phyloP scores from a whole-genome alignment of 2,329 filamentous ascomycete species.

The Trichophyton simii region DNA sequence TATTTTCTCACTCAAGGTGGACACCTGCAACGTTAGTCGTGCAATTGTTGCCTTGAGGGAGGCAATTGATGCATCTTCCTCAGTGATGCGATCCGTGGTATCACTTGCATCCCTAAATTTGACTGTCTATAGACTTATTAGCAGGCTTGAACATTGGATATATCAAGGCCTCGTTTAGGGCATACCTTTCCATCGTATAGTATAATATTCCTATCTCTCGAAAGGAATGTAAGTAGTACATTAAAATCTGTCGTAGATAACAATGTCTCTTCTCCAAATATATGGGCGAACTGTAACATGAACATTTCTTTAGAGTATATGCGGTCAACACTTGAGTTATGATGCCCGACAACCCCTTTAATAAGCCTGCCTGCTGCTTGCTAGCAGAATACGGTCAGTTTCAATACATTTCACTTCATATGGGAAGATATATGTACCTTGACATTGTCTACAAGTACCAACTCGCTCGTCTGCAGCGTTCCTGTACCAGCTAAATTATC shows the following conservation, averaged over 20 bases:
- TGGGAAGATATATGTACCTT: slow-evolving; percentile 31
- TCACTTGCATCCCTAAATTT: slow-evolving; percentile 54
- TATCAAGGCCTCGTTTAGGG: slow-evolving; percentile 1
- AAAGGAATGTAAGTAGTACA: slow-evolving; percentile 56
- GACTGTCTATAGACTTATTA: slow-evolving; percentile 46
- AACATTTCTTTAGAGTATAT: slow-evolving; percentile 58
- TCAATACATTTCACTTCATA: neutral
- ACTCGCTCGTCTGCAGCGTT: slow-evolving; percentile 28
- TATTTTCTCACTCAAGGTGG: slow-evolving; percentile 48
- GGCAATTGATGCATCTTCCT: slow-evolving; percentile 71
- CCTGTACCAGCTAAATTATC: slow-evolving; percentile 21
- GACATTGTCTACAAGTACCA: slow-evolving; percentile 44
- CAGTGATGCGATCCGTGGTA: slow-evolving; percentile 45
- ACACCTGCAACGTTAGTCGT: slow-evolving; percentile 53
- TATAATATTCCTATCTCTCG: slow-evolving; percentile 49
- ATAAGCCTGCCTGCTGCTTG: slow-evolving; percentile 45
- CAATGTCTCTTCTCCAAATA: slow-evolving; percentile 37
- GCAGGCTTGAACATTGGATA: slow-evolving; percentile 4
- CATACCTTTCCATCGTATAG: slow-evolving; percentile 37
- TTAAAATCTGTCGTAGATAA: slow-evolving; percentile 55
- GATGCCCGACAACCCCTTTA: slow-evolving; percentile 32
- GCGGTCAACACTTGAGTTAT: slow-evolving; percentile 47
- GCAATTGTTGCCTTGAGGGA: slow-evolving; percentile 62
- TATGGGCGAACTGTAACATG: slow-evolving; percentile 42
- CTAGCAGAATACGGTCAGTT: slow-evolving; percentile 15